Conservation (phyloP, 441 rosid genomes). For the Dalechampia spathulata region DNA sequence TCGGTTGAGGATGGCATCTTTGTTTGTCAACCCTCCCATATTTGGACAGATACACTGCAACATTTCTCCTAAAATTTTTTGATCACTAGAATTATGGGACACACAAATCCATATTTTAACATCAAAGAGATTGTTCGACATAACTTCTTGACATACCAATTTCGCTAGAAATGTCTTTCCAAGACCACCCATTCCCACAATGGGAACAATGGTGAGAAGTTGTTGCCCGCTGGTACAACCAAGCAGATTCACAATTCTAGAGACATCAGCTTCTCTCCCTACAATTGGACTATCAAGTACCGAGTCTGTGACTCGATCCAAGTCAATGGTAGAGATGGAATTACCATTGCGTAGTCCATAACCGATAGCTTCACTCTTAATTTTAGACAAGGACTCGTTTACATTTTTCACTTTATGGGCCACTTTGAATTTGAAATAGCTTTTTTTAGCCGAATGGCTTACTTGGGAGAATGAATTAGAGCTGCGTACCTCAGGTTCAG, state of each 20-base stretch:
- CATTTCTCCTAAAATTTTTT: not conserved
- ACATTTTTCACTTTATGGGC: no score
- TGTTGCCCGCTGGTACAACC: not conserved
- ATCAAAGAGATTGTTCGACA: not conserved
- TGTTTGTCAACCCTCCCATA: not conserved
- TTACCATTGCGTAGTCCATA: no score
- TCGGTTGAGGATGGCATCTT: not conserved
- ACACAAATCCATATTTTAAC: constrained; percentile 11
- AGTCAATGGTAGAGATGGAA: no score
- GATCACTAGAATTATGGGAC: not conserved
- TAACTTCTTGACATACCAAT: constrained; percentile 8
- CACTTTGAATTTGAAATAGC: no score
- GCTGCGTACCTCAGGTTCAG: no score
- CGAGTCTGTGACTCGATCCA: no score
- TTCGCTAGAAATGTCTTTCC: constrained; percentile 28
- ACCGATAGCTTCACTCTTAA: no score
- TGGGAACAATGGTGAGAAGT: constrained; percentile 10
- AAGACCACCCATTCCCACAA: constrained; percentile 12
- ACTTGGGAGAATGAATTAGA: no score
- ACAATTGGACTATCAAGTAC: no score
- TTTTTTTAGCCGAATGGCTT: no score
- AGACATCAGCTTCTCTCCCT: not conserved
- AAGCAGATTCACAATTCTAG: not conserved
- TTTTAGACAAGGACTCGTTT: no score
- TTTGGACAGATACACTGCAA: not conserved